Evolutionary conservation across 176 grass and related monocot species (phyloP).

Genomic region (Zoysia japonica): DNA sequence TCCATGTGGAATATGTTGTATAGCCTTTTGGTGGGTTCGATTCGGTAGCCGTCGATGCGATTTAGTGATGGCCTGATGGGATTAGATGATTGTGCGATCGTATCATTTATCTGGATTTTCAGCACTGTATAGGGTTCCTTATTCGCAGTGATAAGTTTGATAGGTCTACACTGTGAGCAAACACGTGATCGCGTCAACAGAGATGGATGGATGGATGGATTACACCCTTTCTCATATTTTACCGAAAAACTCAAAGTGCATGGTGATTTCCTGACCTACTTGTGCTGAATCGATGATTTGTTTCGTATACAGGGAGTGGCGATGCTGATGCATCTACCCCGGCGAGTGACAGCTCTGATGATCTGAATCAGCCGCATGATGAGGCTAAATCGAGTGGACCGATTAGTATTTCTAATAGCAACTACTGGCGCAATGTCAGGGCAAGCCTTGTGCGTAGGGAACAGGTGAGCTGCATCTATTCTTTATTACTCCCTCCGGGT

Average conservation of each 20-base stretch:
- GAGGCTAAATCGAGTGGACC: constrained; percentile 43
- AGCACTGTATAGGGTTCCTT: not conserved
- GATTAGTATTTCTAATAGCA: constrained; percentile 41
- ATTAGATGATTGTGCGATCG: not conserved
- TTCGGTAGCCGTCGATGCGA: not conserved
- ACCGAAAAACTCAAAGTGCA: not conserved
- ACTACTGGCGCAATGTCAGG: constrained; percentile 91
- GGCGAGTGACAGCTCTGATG: constrained; percentile 50
- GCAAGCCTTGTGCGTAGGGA: constrained; percentile 73
- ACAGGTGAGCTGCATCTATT: constrained; percentile 45
- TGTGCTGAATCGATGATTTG: constrained; percentile 8
- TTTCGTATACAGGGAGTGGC: constrained; percentile 49
- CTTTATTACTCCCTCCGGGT: not conserved
- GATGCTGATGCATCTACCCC: constrained; percentile 64
- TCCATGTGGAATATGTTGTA: not conserved
- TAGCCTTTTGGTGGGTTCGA: constrained; percentile 13
- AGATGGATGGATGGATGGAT: not conserved
- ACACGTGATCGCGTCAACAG: not conserved
- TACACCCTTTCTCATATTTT: not conserved
- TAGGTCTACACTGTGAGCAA: not conserved
- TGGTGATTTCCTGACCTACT: not conserved
- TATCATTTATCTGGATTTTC: not conserved
- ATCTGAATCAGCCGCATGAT: constrained; percentile 15
- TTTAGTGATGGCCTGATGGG: not conserved
- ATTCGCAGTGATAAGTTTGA: not conserved